A percentile compares a stretch with the other conserved stretches of the same genome.
These are phyloP conservation scores for Scopulariopsis brevicaulis DNA, from an alignment of 2,329 filamentous ascomycete species.

Conservation along the genomic window DNA sequence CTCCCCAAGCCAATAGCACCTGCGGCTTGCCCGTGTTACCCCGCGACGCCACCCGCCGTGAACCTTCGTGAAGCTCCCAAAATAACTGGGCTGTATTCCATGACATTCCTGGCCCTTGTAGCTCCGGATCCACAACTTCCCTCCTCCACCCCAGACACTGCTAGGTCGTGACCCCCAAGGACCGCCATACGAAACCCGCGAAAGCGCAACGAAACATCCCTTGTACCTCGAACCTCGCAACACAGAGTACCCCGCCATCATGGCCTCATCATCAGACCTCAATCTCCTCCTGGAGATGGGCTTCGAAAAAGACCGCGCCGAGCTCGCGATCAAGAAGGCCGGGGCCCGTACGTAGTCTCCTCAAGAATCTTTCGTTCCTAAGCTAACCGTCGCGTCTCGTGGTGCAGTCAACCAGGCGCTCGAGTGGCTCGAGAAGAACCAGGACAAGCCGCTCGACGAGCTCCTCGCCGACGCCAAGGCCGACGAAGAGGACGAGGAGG, in stretches of 20 bases:
- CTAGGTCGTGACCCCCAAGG: neutral
- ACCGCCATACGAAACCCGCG: conserved; percentile 1
- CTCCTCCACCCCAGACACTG: neutral
- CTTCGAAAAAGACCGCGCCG: conserved; percentile 73
- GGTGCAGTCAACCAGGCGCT: conserved; percentile 25
- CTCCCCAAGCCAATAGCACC: neutral
- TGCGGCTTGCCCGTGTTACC: neutral
- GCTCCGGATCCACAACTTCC: neutral
- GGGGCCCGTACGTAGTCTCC: conserved; percentile 54
- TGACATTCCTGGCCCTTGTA: neutral
- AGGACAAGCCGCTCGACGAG: conserved; percentile 77
- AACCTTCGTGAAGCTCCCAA: neutral
- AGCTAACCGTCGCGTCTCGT: neutral
- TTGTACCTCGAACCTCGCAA: neutral
- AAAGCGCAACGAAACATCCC: conserved; percentile 6
- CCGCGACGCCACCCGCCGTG: neutral
- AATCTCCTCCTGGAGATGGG: conserved; percentile 57
- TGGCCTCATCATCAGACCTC: conserved; percentile 48
- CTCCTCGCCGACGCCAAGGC: conserved; percentile 39
- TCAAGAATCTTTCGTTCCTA: neutral
- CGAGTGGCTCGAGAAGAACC: conserved; percentile 88
- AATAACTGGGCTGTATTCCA: neutral
- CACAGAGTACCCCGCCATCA: conserved; percentile 19
- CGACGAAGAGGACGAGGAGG: conserved; percentile 36
- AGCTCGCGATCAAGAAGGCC: conserved; percentile 73